phyloP scores from a whole-genome alignment of 495 filamentous ascomycete species.

The Aspergillus campestris region DNA sequence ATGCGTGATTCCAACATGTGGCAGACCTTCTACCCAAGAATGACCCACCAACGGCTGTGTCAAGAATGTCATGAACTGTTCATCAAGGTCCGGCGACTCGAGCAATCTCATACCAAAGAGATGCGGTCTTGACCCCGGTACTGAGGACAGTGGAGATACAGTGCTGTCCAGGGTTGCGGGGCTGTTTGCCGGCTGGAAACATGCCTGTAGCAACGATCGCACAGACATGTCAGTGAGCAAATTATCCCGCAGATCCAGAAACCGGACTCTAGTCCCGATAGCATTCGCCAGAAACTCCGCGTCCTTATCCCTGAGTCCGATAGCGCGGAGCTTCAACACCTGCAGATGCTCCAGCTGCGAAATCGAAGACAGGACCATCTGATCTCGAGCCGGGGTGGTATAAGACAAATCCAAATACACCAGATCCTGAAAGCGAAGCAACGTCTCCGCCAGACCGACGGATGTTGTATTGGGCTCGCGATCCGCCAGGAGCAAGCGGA shows the following conservation, averaged over 20 bases:
- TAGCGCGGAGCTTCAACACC: slow-evolving; percentile 50
- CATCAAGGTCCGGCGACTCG: slow-evolving; percentile 37
- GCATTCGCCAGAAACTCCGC: slow-evolving; percentile 44
- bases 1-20: slow-evolving; percentile 49
- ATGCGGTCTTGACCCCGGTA: slow-evolving; percentile 1
- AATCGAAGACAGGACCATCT: slow-evolving; percentile 35
- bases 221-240: slow-evolving; percentile 48
- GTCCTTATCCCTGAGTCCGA: slow-evolving; percentile 49
- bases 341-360: slow-evolving; percentile 41
- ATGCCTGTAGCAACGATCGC: slow-evolving; percentile 42
- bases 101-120: slow-evolving; percentile 12
- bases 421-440: slow-evolving; percentile 45
- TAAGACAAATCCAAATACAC: slow-evolving; percentile 55
- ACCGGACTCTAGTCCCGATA: slow-evolving; percentile 44
- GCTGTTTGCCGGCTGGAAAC: slow-evolving; percentile 27
- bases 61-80: slow-evolving; percentile 39
- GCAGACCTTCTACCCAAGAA: slow-evolving; percentile 44
- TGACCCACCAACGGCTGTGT: slow-evolving; percentile 41
- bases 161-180: neutral
- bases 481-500: slow-evolving; percentile 51
- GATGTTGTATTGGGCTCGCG: slow-evolving; percentile 51
- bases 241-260: slow-evolving; percentile 54
- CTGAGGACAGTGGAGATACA: neutral
- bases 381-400: slow-evolving; percentile 47
- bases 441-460: slow-evolving; percentile 41